phyloP scores from a whole-genome alignment of 768 basidiomycete genomes.

The Lactarius sanguifluus region DNA sequence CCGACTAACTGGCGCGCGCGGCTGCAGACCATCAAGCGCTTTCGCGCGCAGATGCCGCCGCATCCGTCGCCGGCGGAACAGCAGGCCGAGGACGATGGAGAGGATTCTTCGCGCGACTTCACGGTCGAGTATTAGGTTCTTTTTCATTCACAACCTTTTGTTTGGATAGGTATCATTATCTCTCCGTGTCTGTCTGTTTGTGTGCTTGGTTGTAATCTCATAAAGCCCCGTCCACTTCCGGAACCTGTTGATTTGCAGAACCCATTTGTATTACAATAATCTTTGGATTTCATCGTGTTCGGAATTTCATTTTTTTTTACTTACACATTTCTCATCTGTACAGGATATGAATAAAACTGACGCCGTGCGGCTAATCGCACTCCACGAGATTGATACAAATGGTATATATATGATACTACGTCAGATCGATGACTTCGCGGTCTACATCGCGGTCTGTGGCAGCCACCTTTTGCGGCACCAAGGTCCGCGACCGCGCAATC shows the following conservation, averaged over 20 bases:
- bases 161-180: conserved; percentile 26
- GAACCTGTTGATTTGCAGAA: neutral
- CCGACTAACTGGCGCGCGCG: conserved; percentile 88
- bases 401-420: conserved; percentile 31
- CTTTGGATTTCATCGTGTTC: conserved; percentile 4
- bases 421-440: conserved; percentile 44
- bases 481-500: conserved; percentile 31
- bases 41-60: conserved; percentile 38
- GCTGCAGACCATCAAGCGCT: conserved; percentile 74
- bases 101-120: conserved; percentile 38
- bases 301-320: too few relatives aligned
- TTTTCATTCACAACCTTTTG: neutral
- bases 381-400: neutral
- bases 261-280: conserved; percentile 21
- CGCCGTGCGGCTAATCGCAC: neutral
- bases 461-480: neutral
- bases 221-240: neutral
- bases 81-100: conserved; percentile 31
- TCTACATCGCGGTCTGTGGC: neutral
- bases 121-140: conserved; percentile 23
- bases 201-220: conserved; percentile 8
- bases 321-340: conserved; percentile 16
- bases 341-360: conserved; percentile 13
- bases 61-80: conserved; percentile 21
- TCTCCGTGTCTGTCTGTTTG: neutral